Base-by-base conservation (phyloP, 202 grass and related monocot species). In the Carex arenaria region DNA sequence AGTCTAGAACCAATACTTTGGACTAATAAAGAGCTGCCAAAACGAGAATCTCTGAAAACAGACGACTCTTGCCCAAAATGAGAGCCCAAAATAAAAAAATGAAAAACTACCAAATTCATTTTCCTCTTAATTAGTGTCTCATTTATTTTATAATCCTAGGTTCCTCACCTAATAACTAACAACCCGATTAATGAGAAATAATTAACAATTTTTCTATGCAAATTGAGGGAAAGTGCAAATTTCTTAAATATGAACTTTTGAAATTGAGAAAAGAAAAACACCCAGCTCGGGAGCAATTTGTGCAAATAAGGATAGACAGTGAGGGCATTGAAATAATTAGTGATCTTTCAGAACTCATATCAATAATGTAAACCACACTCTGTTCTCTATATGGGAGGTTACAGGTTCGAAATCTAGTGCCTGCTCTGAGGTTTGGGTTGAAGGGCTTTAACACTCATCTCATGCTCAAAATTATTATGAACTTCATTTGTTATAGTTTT, bases 1-100 rank as follows among this genome's bases (percentile, higher is more conserved):
- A 18, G 26, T 26, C 26, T 26, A 26, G 26, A 26, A 26, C 22
- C 3, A 31, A 18, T 76, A 31, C 0, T 56, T 17, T 42, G 1
- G 34, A 7, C 65, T 72, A 86, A 92, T 10, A 85, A 94, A 61
- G 85, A 92, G 81, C 78, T 85, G 12, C 88, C 86, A 5, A 78
- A 79, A 38, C 87, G 79, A 78, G 89, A 36, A 82, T 97, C 92
- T 73, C 80, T 91, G 82, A 94, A 94, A 31, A 93, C 84, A 0
- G 94, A 94, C 38, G 26, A 78, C 73, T 78, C 73, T 78, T 8
- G 30, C 14, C 15, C 73, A 34, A 76, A 83, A 86, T 61, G 2
- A 61, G 19, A 17, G 3, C 18, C 43, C 8, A n/a, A 26, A 26
- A 26, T 26, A 26, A 26, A 17, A 86, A 66, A 17, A 7, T 51